Evolutionary conservation across 2,329 filamentous ascomycete species (phyloP), one percentile per base, ranked within the genome.

Genomic region (Furcasterigmium sp.): DNA sequence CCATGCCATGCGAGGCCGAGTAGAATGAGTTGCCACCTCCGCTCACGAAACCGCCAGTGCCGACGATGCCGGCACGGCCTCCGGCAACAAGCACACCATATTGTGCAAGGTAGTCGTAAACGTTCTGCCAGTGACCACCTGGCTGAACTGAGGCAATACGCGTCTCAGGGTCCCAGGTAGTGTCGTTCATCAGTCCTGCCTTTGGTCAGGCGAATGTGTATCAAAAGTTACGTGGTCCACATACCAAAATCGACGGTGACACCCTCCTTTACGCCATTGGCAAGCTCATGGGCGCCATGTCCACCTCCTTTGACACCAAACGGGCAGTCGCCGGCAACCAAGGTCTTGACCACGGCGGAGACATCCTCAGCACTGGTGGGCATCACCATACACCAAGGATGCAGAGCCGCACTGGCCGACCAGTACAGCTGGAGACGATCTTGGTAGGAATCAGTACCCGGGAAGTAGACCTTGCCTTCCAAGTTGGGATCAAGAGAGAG

Each of bases 241-340:
- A 41, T 46, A 52, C 58, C 53, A 34, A 68, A 55, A 46, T 67
- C 65, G 19, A 68, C 55, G 2, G 63, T 63, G 8, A 68, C 54
- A 2, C 66, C 65, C n/a, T 58, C 55, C 8, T 60, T 48, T 8
- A 68, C 56, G 39, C 60, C 62, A 53, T 65, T 65, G 42, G 60
- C 52, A 3, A 63, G 50, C 1, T 56, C 45, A 39, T 57, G 60
- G 19, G 55, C 51, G 19, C 55, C 61, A 29, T 68, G 63, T 3
- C 67, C 63, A 29, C 66, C 65, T 17, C 59, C 58, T 2, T 62
- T 57, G 26, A 70, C 58, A 15, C 63, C 67, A 46, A 69, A 70
- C 5, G 55, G 52, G 39, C 62, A 64, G n/a, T 55, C 32, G 8
- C 54, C 51, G 4, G 50, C 39, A 17, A 53, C 51, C 1, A 71